phyloP scores from a whole-genome alignment of 2,329 filamentous ascomycete species.

The Capronia coronata region DNA sequence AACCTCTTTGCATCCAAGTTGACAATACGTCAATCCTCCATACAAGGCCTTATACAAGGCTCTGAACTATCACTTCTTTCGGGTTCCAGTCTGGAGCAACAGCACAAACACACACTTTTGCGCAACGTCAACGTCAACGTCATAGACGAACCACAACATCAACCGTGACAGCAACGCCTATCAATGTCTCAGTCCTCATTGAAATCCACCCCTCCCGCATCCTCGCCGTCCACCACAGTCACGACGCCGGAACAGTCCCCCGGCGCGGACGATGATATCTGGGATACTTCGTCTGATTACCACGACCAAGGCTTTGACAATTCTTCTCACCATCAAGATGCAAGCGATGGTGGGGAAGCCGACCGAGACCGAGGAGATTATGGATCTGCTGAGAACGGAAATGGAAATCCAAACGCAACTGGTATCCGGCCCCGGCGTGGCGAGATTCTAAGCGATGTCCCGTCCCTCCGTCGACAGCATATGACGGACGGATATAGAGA shows the following conservation, averaged over 20 bases:
- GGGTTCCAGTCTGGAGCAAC: too few species aligned
- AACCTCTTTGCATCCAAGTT: too few species aligned
- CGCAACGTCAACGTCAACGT: not conserved
- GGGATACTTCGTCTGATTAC: conserved; percentile 24
- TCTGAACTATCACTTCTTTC: too few species aligned
- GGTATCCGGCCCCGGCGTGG: not conserved
- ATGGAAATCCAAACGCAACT: too few species aligned
- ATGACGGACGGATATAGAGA: conserved; percentile 85
- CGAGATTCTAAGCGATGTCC: conserved; percentile 57
- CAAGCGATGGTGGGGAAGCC: too few species aligned
- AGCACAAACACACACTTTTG: not conserved
- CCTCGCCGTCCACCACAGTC: conserved; percentile 16
- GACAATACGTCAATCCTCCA: too few species aligned
- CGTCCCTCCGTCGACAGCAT: conserved; percentile 67
- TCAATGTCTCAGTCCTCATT: conserved; percentile 4
- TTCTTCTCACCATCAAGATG: too few species aligned
- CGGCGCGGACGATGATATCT: conserved; percentile 23
- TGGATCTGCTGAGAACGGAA: too few species aligned
- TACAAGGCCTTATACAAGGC: too few species aligned
- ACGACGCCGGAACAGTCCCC: conserved; percentile 22
- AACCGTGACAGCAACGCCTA: not conserved
- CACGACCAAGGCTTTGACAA: not conserved
- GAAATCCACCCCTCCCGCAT: not conserved
- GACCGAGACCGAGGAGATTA: too few species aligned
- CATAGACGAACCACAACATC: not conserved